These are phyloP conservation scores for Silene coronaria DNA, from an alignment of 179 eudicot species.

Conservation along the genomic window DNA sequence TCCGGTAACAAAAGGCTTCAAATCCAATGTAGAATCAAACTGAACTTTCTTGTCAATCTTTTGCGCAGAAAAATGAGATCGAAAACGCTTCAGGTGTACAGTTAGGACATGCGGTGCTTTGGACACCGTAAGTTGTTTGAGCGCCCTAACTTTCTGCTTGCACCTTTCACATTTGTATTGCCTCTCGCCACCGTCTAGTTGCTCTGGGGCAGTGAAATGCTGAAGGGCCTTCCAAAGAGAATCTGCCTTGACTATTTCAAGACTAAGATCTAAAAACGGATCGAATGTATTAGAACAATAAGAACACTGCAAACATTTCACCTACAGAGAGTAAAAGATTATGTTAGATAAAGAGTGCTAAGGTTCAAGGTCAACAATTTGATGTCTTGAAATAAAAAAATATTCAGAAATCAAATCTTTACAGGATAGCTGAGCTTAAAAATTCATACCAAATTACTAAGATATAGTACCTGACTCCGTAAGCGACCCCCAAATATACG, in stretches of 20 bases:
- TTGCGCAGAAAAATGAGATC: slow-evolving; percentile 59
- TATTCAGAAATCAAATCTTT: not conserved
- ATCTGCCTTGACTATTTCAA: slow-evolving; percentile 80
- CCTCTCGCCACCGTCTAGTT: slow-evolving; percentile 83
- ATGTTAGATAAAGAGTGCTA: not conserved
- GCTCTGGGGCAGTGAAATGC: slow-evolving; percentile 77
- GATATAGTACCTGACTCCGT: slow-evolving; percentile 62
- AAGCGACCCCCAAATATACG: slow-evolving; percentile 92
- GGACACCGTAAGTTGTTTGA: slow-evolving; percentile 76
- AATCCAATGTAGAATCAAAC: slow-evolving; percentile 70
- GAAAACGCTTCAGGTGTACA: slow-evolving; percentile 86
- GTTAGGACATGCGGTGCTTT: slow-evolving; percentile 83
- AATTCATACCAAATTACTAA: not conserved
- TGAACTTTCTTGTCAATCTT: slow-evolving; percentile 75
- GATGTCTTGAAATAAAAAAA: not conserved
- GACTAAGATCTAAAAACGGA: slow-evolving; percentile 91
- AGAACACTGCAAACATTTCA: slow-evolving; percentile 87
- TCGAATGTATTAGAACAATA: slow-evolving; percentile 80
- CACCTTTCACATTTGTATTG: slow-evolving; percentile 83
- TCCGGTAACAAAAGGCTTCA: slow-evolving; percentile 75
- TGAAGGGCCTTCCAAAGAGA: slow-evolving; percentile 64
- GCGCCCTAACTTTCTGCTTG: slow-evolving; percentile 90
- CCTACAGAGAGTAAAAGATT: slow-evolving; percentile 38
- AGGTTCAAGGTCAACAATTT: not conserved
- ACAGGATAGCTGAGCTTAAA: not conserved